phyloP scores from a whole-genome alignment of 345 rosid species.

The Sonneratia alba region DNA sequence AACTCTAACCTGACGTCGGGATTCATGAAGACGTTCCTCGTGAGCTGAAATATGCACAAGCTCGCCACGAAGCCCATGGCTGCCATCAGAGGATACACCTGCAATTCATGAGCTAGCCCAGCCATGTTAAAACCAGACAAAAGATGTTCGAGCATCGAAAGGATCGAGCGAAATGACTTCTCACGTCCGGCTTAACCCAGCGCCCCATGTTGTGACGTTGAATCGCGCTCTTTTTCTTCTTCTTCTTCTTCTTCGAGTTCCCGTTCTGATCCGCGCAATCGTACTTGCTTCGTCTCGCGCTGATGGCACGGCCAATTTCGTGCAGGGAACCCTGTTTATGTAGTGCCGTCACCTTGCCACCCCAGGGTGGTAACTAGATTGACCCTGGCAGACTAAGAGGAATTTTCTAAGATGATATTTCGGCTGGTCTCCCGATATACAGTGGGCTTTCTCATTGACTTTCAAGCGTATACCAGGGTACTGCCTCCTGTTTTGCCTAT shows the following conservation, averaged over 20 bases:
- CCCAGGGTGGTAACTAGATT: not conserved
- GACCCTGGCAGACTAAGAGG: not conserved
- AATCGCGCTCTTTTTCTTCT: not conserved
- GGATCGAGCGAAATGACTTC: not conserved
- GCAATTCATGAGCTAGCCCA: not conserved
- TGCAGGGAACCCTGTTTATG: not conserved
- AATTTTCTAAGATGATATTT: not conserved
- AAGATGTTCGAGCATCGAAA: not conserved
- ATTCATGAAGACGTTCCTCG: constrained; percentile 26
- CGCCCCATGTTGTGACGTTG: constrained; percentile 33
- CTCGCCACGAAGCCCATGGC: constrained; percentile 73
- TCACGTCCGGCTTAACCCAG: constrained; percentile 72
- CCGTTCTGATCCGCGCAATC: not conserved
- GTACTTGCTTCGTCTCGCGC: not conserved
- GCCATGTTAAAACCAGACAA: not conserved
- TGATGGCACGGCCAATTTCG: not conserved
- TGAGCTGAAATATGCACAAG: constrained; percentile 55
- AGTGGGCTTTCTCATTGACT: constrained; percentile 3
- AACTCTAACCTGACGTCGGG: constrained; percentile 24
- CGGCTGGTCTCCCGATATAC: not conserved
- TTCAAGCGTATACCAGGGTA: constrained; percentile 27
- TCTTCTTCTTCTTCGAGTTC: not conserved
- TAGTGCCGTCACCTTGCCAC: not conserved
- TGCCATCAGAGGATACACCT: constrained; percentile 67
- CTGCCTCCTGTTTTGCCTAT: constrained; percentile 31